Evolutionary conservation across 2,329 filamentous ascomycete species (phyloP), one percentile per base, ranked within the genome.

Genomic region (Talaromyces verruculosus): DNA sequence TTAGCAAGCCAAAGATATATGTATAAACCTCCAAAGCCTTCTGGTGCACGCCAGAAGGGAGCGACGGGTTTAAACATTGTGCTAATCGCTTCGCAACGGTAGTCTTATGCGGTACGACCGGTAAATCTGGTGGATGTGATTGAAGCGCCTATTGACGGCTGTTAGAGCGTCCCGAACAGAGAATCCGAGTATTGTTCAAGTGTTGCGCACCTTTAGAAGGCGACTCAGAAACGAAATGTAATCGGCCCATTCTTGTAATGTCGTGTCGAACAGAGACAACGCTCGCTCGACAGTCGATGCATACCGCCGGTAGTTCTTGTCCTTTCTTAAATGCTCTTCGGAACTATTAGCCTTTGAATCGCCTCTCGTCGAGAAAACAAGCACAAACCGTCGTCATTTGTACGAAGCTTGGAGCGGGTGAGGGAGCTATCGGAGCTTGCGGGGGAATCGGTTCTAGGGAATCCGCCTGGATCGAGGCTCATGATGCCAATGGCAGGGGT

Each of bases 231-330:
- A 99, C 19, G 94, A 97, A 74, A 99, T 99, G 76, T 99, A 99
- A 81, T 99, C 95, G 59, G 96, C 95, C 95, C 95, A 99, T 87
- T 99, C 95, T 80, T 98, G 93, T 71, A 97, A 84, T 35, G 92
- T 89, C 17, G 92, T 93, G 76, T 99, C 95, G 81, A 97, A 99
- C 39, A 97, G 84, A 55, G 91, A 87, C 68, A 99, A 85, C 39
- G 93, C 91, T 77, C 93, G 88, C 74, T 98, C 94, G 70, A 99
- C 89, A 66, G 88, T 91, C 59, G 89, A 87, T 53, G 93, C 92
- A 87, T 98, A 99, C 77, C 93, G 91, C 70, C 93, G 92, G 76
- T 92, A 94, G 67, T 79, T 82, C 71, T 89, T 89, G 74, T 90
- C 86, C 72, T 87, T 87, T 71, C 83, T 80, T 49, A 78, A 65